Base-by-base conservation (phyloP, 495 filamentous ascomycete genomes). In the Thermothielavioides terrestris region DNA sequence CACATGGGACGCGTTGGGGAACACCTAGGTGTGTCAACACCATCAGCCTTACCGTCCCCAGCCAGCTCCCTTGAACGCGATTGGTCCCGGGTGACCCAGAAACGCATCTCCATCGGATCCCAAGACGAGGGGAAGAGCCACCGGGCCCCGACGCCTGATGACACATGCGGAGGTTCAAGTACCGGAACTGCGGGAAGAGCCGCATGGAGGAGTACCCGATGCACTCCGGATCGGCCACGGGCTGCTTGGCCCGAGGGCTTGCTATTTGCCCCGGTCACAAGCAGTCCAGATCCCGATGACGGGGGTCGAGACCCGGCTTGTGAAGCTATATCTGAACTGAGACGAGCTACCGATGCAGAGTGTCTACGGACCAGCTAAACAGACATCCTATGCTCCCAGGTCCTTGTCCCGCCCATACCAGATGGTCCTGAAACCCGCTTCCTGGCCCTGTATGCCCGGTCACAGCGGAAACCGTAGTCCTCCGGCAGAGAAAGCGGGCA, bases 111-210 rank as follows among this genome's bases (percentile, higher is more conserved):
- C 46, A 50, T 52, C 41, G 28, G 42, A 43, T 42, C 30, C 39
- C 41, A 48, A 59, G 48, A 56, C 38, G 48, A 50, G 48, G 52
- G 43, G 56, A 55, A 52, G 48, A 45, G 53, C 43, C 39, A 55
- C 56, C 51, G 34, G 37, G 25, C 50, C 32, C 41, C 34, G 35
- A 43, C 59, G 49, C 39, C 55, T 49, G 36, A 44, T 52, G 54
- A 39, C 51, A 60, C 28, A 31, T 49, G 53, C 49, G 38, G 56
- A 49, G 44, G 53, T 47, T 26, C 47, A 44, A 39, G 40, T 15
- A 23, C 46, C 44, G 42, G 30, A 38, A 22, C 46, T 27, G 39
- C 52, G 59, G 56, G 53, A 59, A 59, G 53, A 53, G 56, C 59
- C 59, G 56, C 44, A 37, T 43, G 53, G 49, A 48, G 37, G 27